A percentile compares a stretch with the other conserved stretches of the same genome.
These are phyloP conservation scores for Earliella scabrosa DNA, from an alignment of 1,284 basidiomycete genomes.

Conservation along the genomic window DNA sequence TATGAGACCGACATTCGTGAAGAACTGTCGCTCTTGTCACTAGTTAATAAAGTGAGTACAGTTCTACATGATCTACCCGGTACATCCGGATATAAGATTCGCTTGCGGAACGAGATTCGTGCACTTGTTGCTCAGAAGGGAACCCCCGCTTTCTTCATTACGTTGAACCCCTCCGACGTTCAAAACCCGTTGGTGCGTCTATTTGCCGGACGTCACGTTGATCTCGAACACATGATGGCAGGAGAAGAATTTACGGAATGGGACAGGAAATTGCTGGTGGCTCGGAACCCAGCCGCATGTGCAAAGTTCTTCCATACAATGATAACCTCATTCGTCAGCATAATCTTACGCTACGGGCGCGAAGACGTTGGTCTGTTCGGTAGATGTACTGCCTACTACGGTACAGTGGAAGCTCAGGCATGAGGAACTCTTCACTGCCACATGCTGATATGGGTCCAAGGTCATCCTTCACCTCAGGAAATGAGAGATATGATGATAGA, in stretches of 20 bases:
- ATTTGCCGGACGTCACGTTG: background rate
- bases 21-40: background rate
- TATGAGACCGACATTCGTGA: background rate
- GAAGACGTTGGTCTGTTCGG: constrained; percentile 13
- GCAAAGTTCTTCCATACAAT: constrained; percentile 11
- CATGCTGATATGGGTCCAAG: constrained; percentile 24
- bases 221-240: background rate
- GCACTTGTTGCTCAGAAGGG: background rate
- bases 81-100: background rate
- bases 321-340: constrained; percentile 6
- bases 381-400: constrained; percentile 14
- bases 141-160: constrained; percentile 1
- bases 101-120: background rate
- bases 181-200: background rate
- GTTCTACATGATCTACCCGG: background rate
- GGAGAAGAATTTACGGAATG: background rate
- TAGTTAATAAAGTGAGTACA: background rate
- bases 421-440: constrained; percentile 22
- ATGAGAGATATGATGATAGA: constrained; percentile 7
- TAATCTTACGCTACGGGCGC: background rate
- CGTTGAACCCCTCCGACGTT: background rate
- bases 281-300: too few species aligned
- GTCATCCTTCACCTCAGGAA: constrained; percentile 5
- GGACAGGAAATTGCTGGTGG: background rate
- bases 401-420: constrained; percentile 22